phyloP scores from a whole-genome alignment of 2,329 filamentous ascomycete genomes.

The Apiospora hydei region DNA sequence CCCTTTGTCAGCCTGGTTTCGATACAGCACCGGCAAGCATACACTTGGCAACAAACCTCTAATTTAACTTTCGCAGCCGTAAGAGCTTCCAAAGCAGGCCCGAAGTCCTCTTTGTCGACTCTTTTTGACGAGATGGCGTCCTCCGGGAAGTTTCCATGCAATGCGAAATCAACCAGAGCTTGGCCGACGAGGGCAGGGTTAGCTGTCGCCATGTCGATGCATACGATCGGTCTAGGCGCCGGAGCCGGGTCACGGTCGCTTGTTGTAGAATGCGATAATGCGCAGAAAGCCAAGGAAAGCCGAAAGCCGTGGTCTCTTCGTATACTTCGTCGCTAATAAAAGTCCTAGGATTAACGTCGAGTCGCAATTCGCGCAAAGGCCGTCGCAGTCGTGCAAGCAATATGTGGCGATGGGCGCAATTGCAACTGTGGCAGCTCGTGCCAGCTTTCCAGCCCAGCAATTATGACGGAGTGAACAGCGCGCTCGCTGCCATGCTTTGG shows the following conservation, averaged over 20 bases:
- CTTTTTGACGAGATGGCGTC: conserved; percentile 49
- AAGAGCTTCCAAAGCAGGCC: conserved; percentile 50
- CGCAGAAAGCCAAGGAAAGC: not conserved
- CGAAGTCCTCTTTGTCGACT: conserved; percentile 46
- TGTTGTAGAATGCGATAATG: not conserved
- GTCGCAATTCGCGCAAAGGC: not conserved
- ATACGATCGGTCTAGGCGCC: conserved; percentile 1
- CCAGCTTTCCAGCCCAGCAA: not conserved
- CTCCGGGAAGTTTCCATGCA: conserved; percentile 55
- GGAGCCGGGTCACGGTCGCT: not conserved
- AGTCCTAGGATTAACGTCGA: not conserved
- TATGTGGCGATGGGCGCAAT: conserved; percentile 4
- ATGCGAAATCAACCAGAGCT: conserved; percentile 70
- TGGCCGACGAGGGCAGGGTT: conserved; percentile 52
- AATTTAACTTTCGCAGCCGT: conserved; percentile 52
- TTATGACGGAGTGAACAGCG: conserved; percentile 9
- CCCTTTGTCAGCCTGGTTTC: not conserved
- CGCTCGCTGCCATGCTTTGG: not conserved
- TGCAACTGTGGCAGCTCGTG: conserved; percentile 18
- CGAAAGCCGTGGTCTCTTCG: not conserved
- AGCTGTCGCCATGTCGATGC: conserved; percentile 40
- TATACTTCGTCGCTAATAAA: not conserved
- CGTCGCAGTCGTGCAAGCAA: not conserved
- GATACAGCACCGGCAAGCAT: not conserved
- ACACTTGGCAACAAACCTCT: conserved; percentile 46